Evolutionary conservation across 108 stramenopile species (phyloP), one percentile per base, ranked within the genome.

Genomic region (Nitzschia palea): DNA sequence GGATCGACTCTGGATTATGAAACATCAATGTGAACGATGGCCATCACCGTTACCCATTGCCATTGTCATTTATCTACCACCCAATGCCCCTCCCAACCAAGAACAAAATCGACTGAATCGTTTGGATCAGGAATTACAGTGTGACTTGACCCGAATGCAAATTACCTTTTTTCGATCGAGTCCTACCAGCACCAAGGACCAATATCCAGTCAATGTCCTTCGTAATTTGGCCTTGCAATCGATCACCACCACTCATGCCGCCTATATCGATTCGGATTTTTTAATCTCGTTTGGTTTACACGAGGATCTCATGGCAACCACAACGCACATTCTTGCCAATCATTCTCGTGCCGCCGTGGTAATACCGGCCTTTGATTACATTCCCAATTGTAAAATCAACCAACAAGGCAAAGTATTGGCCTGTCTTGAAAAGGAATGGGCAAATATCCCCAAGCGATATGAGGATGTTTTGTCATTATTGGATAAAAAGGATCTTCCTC

Each of bases 191-290:
- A 15, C 44, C 2, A 48, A 48, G 8, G 23, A 63, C 4, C 20
- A 88, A 47, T 95, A 93, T 68, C 94, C 94, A n/a, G 90, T 93
- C 72, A 95, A 95, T 66, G 40, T 79, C 2, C 62, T 95, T 47
- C 85, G 94, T 8, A 95, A 91, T 55, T 63, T 87, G 64, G 94
- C 91, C 23, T 56, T 93, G 17, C 62, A 67, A 4, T 58, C 42
- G 17, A 87, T 90, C 32, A 55, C 44, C 30, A 90, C 86, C 0
- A 70, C 86, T 1, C 86, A 86, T 67, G 78, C 87, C 44, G 71
- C 91, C 1, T 90, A 91, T 55, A 79, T 83, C 23, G 94, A 95
- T 71, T 80, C 93, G 25, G 94, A 95, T 65, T 89, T 92, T 68
- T 91, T 90, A 87, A 78, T 82, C 0, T 77, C 86, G 30, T 40